Conservation (phyloP, 345 rosid genomes). For the Rhodamnia argentea region DNA sequence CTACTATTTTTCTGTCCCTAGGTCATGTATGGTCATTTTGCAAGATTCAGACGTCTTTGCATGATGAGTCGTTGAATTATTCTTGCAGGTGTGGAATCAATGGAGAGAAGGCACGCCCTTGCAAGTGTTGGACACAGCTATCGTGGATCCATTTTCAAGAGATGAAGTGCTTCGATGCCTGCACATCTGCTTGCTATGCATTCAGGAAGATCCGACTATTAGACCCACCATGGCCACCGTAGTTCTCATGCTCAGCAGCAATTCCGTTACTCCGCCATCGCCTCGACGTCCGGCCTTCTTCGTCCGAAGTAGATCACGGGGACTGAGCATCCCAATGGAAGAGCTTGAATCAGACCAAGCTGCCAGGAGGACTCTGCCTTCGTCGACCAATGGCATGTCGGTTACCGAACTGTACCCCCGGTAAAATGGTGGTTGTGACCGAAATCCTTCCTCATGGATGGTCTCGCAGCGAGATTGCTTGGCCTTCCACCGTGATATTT, state of each 20-base stretch:
- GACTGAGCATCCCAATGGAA: background rate
- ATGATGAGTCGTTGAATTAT: background rate
- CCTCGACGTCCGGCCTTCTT: constrained; percentile 11
- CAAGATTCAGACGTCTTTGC: background rate
- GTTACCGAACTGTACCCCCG: constrained; percentile 30
- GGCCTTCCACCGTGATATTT: background rate
- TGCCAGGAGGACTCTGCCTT: background rate
- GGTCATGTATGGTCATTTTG: background rate
- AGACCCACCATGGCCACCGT: constrained; percentile 17
- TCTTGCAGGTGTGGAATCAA: background rate
- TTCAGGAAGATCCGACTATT: constrained; percentile 11
- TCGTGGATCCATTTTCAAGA: constrained; percentile 4
- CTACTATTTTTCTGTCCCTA: background rate
- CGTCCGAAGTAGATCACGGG: accelerated
- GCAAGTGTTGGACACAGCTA: constrained; percentile 7
- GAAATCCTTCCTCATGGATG: background rate
- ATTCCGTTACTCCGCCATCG: background rate
- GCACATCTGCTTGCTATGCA: constrained; percentile 14
- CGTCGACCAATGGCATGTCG: constrained; percentile 1
- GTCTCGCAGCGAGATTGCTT: background rate
- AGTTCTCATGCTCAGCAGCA: constrained; percentile 12
- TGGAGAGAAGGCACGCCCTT: constrained; percentile 9
- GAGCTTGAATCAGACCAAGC: background rate
- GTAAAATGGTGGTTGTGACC: background rate
- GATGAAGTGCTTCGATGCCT: constrained; percentile 18